These are phyloP conservation scores for Phytophthora fragariaefolia DNA, from an alignment of 352 stramenopile genomes.

Conservation along the genomic window DNA sequence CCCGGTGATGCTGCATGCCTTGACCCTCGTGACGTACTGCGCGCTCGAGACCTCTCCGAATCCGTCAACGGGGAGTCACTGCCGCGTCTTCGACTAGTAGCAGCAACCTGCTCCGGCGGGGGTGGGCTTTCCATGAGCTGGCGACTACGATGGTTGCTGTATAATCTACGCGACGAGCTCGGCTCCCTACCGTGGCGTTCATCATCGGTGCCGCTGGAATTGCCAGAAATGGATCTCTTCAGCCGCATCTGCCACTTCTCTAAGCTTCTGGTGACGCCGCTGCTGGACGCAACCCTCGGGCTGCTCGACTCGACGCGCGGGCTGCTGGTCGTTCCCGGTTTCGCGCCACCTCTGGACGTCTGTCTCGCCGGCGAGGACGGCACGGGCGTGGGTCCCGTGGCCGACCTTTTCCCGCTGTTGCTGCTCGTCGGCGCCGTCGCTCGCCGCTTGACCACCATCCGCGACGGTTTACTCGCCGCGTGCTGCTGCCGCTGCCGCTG, in stretches of 20 bases:
- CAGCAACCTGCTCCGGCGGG: conserved; percentile 29
- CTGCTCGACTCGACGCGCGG: conserved; percentile 18
- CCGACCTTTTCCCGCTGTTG: conserved; percentile 23
- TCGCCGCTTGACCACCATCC: conserved; percentile 61
- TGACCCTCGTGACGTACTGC: conserved; percentile 31
- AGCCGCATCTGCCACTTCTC: conserved; percentile 41
- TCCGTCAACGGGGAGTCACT: conserved; percentile 29
- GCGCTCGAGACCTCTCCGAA: conserved; percentile 18
- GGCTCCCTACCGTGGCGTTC: conserved; percentile 27
- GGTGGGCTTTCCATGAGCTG: conserved; percentile 50
- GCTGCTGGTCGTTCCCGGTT: conserved; percentile 16
- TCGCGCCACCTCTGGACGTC: conserved; percentile 20
- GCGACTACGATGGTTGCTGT: conserved; percentile 42
- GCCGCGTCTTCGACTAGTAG: conserved; percentile 26
- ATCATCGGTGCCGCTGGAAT: conserved; percentile 41
- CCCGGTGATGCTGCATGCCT: conserved; percentile 28
- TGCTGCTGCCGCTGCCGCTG: conserved; percentile 31
- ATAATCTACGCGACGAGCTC: conserved; percentile 23
- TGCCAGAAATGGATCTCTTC: conserved; percentile 32
- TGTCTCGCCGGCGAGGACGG: conserved; percentile 31
- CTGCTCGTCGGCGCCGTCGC: conserved; percentile 36
- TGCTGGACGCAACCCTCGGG: conserved; percentile 5
- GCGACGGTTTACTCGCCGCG: conserved; percentile 47
- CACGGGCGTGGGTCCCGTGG: conserved; percentile 17
- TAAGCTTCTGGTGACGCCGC: conserved; percentile 21